Percentiles rank a stretch among this genome's conserved stretches.
Evolutionary conservation across 805 yeast species (phyloP).

Genomic region (Candida boidinii): DNA sequence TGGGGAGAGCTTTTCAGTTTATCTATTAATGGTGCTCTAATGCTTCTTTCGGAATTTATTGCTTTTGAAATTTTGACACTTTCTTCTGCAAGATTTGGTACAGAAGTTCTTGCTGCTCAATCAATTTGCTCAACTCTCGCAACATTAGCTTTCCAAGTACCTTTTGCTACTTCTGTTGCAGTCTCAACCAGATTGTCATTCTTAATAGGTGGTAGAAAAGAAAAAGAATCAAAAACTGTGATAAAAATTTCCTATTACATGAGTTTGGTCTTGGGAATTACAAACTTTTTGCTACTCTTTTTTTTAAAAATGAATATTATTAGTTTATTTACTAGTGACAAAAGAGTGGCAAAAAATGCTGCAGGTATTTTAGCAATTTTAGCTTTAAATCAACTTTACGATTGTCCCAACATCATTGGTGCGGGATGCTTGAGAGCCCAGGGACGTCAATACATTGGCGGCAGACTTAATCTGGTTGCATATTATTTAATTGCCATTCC

Average conservation of each 20-base stretch:
- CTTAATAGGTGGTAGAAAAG: constrained; percentile 44
- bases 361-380: constrained; percentile 9
- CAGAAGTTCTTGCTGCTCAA: constrained; percentile 53
- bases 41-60: constrained; percentile 68
- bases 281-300: constrained; percentile 8
- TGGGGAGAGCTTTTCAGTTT: constrained; percentile 52
- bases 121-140: constrained; percentile 58
- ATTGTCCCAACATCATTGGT: constrained; percentile 31
- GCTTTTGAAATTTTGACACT: constrained; percentile 64
- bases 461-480: constrained; percentile 35
- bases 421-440: constrained; percentile 42
- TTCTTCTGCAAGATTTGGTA: constrained; percentile 52
- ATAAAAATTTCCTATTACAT: constrained; percentile 6
- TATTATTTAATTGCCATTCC: constrained; percentile 64
- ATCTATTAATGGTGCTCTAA: constrained; percentile 55
- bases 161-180: constrained; percentile 60
- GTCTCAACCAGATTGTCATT: constrained; percentile 68
- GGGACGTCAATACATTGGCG: constrained; percentile 41
- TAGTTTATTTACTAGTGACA: constrained; percentile 12
- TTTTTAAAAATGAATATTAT: constrained; percentile 7
- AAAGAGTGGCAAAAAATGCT: constrained; percentile 8
- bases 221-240: constrained; percentile 7
- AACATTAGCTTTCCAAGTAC: constrained; percentile 53
- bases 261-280: constrained; percentile 5
- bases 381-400: constrained; percentile 31